Base-by-base conservation (phyloP, 2,329 filamentous ascomycete genomes). In the Aspergillus vadensis region DNA sequence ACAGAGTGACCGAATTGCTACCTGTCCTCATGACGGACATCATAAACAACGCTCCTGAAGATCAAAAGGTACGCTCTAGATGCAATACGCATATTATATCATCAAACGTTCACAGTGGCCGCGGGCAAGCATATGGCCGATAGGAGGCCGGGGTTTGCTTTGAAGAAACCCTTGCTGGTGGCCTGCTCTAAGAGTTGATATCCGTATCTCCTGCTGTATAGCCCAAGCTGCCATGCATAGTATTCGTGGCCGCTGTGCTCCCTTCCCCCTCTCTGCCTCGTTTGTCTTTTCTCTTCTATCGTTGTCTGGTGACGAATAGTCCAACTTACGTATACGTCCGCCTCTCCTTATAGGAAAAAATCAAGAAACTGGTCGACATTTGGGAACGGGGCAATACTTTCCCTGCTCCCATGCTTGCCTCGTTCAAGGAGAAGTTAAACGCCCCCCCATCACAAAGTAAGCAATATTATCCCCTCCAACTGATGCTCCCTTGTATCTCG, bases 321-420 rank as follows among this genome's bases (percentile, higher is more conserved):
- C 64, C 68, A 69, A 81, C 82, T 85, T 81, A 85, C 82, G 73
- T 79, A 77, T 78, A 61, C 62, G 69, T 74, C 72, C 74, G 65
- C 74, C 67, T 75, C 59, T 70, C 59, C 52, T 67, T 88, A 82
- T 89, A 95, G 91, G 92, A 96, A 76, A 98, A 97, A 82, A 94
- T 98, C 78, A 88, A 85, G 75, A 98, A 98, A 77, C 86, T 99
- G 69, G 83, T 98, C 79, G 93, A 97, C 75, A 99, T 99, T 68
- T 99, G 95, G 95, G 93, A 97, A 76, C 95, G 95, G 73, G 92
- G 91, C 66, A 89, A 90, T 74, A 98, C 93, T 21, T 98, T 99
- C 77, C 92, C 95, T 25, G 76, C 84, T 44, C 78, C 88, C 57
- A 89, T 97, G 86, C 86, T 99, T 69, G 76, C 80, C n/a, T 86